Evolutionary conservation across 2,329 filamentous ascomycete genomes (phyloP), one percentile per base, ranked within the genome.

Genomic region (Neurospora sp.): DNA sequence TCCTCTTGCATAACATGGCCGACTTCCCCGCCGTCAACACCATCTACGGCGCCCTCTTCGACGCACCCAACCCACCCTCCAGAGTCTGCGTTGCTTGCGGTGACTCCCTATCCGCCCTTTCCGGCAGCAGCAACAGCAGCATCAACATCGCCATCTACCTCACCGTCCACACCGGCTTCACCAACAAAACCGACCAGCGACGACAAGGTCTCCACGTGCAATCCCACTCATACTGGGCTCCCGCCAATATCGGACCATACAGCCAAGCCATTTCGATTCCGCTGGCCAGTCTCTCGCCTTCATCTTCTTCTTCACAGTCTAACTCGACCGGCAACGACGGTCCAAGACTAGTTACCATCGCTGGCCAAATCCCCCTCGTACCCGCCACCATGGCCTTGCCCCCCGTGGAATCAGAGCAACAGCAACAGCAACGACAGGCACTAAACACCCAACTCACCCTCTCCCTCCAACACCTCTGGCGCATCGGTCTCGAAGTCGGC

Each of bases 241-340:
- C 96, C 0, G 95, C 96, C 23, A 98, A 98, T 77, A 98, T 99
- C 69, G 96, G 96, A 0, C 96, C 96, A 0, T 98, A 98, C 80
- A 97, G 94, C 69, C 96, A 99, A 81, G 93, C 93, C 4, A 88
- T 96, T 67, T 84, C 86, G 2, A 81, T 88, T 11, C 80, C 78
- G 3, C 69, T 80, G 12, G 52, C 67, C 2, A 68, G 71, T 40
- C 62, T 74, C n/a, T 11, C 65, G 65, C 12, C 66, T 67, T 41
- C 33, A 36, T 36, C 41, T 67, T 41, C 6, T 0, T 36, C 41
- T n/a, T 33, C 19, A 11, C 2, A 52, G 5, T 8, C 15, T 17
- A 41, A 41, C 17, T 68, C 70, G 12, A 67, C 68, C 8, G 41
- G 68, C 4, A 69, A 71, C 17, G 66, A 68, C n/a, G 75, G 76